phyloP scores from a whole-genome alignment of 2,329 filamentous ascomycete species.

The Phialemoniopsis sp. region DNA sequence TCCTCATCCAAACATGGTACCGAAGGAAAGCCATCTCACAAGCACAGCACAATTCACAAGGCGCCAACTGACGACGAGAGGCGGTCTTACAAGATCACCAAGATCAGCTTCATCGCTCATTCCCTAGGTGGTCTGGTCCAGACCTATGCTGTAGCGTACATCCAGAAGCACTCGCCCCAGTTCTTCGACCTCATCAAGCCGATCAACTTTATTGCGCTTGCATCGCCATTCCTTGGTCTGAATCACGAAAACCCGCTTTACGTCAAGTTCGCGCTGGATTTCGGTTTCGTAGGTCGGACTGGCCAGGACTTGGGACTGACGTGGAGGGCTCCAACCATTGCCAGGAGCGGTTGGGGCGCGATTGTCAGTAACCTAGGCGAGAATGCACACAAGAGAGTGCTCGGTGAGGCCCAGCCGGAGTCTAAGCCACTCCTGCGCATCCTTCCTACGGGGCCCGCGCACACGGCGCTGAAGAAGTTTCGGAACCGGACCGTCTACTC shows the following conservation, averaged over 20 bases:
- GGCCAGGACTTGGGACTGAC: constrained; percentile 93
- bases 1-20: constrained; percentile 30
- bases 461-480: constrained; percentile 82
- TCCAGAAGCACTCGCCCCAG: constrained; percentile 88
- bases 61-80: constrained; percentile 23
- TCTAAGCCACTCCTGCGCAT: constrained; percentile 88
- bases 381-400: constrained; percentile 54
- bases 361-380: constrained; percentile 78
- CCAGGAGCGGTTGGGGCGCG: constrained; percentile 82
- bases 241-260: constrained; percentile 98
- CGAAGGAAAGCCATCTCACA: constrained; percentile 29
- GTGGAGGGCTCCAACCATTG: constrained; percentile 85
- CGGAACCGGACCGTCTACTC: constrained; percentile 90
- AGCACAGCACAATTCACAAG: constrained; percentile 48
- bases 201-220: constrained; percentile 85
- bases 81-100: constrained; percentile 77
- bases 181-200: constrained; percentile 87
- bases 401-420: constrained; percentile 65
- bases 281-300: constrained; percentile 92
- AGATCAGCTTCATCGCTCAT: constrained; percentile 92
- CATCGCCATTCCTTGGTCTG: constrained; percentile 82
- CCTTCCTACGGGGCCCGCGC: constrained; percentile 85
- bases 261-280: constrained; percentile 93
- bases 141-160: constrained; percentile 92
- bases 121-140: constrained; percentile 88